Evolutionary conservation across 495 filamentous ascomycete species (phyloP), one percentile per base, ranked within the genome.

Genomic region (Chaetomium fimeti): DNA sequence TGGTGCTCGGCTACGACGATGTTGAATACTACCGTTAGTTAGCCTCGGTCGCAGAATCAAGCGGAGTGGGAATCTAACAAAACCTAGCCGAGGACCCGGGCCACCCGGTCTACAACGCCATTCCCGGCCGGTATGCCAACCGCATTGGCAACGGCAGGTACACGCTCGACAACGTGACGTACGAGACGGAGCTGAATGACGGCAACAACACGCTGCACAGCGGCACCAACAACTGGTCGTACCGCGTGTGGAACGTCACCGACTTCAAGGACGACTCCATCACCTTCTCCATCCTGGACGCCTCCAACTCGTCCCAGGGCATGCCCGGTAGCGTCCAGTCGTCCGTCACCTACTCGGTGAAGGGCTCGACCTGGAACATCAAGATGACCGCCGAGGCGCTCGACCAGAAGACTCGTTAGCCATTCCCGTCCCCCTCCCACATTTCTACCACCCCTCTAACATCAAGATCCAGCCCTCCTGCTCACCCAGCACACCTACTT

Each of bases 401-500:
- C 9, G 77, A 83, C 12, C 69, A 70, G 24, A 79, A 71, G 71
- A 84, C 84, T 20, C 83, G 81, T 83, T 71, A 12, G 79, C 66
- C 47, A 42, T 22, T 45, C 62, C 28, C 28, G n/a, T 7, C 25
- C 38, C 28, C 57, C n/a, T 47, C 13, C 4, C 6, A 9, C 28
- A 1, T 16, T 18, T 22, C 4, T n/a, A 1, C 27, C 18, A 40
- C 6, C 20, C 7, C 18, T n/a, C 40, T 32, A 20, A 27, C 18
- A 32, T 18, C 7, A 15, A 38, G n/a, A 42, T 68, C 78, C 42
- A 75, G 84, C 60, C 78, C 74, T 91, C 73, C 88, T 91, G 82
- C 85, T 93, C 36, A 81, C 80, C 60, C 90, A 91, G 68, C 89
- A 91, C 78, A 87, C 90, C 62, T 95, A 93, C 80, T 93, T 90